Conservation (phyloP, 768 basidiomycete genomes). For the Lenzites betulinus region DNA sequence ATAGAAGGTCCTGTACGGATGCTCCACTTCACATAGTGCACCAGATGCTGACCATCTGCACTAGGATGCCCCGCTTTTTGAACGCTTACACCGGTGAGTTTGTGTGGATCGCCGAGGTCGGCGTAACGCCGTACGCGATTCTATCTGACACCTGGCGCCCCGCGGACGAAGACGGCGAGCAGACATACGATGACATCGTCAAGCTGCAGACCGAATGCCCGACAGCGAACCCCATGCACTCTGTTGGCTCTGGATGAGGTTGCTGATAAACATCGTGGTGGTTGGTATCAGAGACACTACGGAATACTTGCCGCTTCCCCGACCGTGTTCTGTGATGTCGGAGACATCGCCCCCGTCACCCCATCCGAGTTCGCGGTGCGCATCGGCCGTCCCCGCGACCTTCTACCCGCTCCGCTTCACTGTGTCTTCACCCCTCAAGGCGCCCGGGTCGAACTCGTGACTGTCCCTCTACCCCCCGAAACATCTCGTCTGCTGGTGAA, state of each 20-base stretch:
- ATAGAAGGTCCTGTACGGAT: too few relatives aligned
- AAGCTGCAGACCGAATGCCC: background rate
- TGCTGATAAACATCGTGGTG: too few relatives aligned
- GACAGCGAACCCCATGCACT: too few relatives aligned
- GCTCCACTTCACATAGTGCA: too few relatives aligned
- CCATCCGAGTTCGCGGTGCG: background rate
- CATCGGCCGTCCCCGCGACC: background rate
- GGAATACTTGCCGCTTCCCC: background rate
- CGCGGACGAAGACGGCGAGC: background rate
- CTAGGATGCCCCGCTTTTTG: too few relatives aligned
- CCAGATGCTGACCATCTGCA: too few relatives aligned
- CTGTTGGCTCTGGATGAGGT: too few relatives aligned
- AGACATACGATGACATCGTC: background rate
- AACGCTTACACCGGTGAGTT: too few relatives aligned
- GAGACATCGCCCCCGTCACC: background rate
- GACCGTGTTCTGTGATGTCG: background rate
- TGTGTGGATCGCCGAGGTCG: too few relatives aligned
- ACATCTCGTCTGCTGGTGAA: too few relatives aligned
- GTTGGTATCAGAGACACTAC: too few relatives aligned
- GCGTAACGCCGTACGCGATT: background rate
- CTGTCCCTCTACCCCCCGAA: background rate
- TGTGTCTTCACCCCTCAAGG: background rate
- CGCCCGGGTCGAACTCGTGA: background rate
- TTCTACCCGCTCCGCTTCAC: background rate
- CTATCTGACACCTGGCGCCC: background rate